Percentiles rank a stretch among this genome's conserved stretches.
Conservation (phyloP, 306 rosid genomes). For the Trifolium fragiferum region DNA sequence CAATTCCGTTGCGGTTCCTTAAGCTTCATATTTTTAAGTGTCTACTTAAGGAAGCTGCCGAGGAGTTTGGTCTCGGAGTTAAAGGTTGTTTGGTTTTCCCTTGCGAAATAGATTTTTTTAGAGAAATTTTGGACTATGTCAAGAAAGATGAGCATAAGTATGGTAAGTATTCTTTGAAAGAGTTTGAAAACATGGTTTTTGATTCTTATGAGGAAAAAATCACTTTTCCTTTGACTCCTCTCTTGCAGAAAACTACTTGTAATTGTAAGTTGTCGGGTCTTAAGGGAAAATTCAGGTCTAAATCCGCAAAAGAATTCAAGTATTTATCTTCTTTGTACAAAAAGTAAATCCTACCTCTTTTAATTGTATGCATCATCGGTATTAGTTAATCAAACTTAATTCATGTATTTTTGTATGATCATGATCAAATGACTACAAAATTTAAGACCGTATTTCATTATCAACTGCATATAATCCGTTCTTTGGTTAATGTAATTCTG, state of each 20-base stretch:
- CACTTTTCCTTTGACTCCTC: not conserved
- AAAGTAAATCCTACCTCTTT: not conserved
- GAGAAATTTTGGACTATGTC: not conserved
- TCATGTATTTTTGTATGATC: too few species aligned
- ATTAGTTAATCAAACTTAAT: too few species aligned
- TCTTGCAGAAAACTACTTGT: not conserved
- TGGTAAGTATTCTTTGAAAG: constrained; percentile 18
- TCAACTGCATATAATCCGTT: too few species aligned
- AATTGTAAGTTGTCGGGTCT: too few species aligned
- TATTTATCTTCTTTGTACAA: too few species aligned
- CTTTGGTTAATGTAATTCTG: too few species aligned
- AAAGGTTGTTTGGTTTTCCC: constrained; percentile 34
- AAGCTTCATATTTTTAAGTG: constrained; percentile 45
- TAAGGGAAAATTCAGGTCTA: too few species aligned
- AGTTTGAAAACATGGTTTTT: constrained; percentile 25
- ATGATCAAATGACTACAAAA: too few species aligned
- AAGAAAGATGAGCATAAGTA: constrained; percentile 28
- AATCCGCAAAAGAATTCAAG: too few species aligned
- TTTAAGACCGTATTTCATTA: too few species aligned
- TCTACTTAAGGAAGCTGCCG: constrained; percentile 38
- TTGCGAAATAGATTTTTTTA: constrained; percentile 30
- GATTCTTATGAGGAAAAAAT: constrained; percentile 32
- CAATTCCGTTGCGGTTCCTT: constrained; percentile 47
- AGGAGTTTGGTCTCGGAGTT: constrained; percentile 47
- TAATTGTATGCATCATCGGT: too few species aligned